These are phyloP conservation scores for Elaeis guineensis DNA, from an alignment of 176 grass and related monocot genomes.

Conservation along the genomic window DNA sequence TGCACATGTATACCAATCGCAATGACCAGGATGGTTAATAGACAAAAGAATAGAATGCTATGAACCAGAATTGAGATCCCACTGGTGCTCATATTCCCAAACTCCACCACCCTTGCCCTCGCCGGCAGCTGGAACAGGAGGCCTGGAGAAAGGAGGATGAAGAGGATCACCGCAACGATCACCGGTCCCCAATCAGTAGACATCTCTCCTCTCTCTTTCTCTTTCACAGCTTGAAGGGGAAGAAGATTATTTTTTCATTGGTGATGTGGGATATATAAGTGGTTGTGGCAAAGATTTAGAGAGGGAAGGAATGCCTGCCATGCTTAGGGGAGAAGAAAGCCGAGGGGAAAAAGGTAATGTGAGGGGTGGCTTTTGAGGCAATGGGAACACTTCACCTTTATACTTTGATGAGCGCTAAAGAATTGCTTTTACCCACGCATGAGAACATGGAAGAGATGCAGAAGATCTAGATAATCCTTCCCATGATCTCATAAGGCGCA, in stretches of 20 bases:
- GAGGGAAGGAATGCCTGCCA: constrained; percentile 68
- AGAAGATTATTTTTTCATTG: background rate
- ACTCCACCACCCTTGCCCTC: constrained; percentile 55
- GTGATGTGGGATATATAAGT: constrained; percentile 8
- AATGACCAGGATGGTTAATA: constrained; percentile 67
- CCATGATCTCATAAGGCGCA: too few relatives aligned
- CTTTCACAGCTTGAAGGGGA: background rate
- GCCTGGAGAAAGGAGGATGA: constrained; percentile 69
- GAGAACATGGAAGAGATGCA: too few relatives aligned
- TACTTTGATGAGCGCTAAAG: constrained; percentile 3
- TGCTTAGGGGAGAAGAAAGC: constrained; percentile 56
- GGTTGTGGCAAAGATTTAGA: background rate
- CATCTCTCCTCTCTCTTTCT: constrained; percentile 6
- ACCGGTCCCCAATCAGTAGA: constrained; percentile 76
- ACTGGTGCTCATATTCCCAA: constrained; percentile 81
- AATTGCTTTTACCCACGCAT: too few relatives aligned
- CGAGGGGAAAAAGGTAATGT: background rate
- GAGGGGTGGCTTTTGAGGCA: background rate
- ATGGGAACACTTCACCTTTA: constrained; percentile 10
- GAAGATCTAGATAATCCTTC: too few relatives aligned
- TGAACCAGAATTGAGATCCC: constrained; percentile 78
- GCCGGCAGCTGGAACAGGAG: constrained; percentile 75
- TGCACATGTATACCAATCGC: constrained; percentile 70
- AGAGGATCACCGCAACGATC: constrained; percentile 81
- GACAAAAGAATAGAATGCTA: constrained; percentile 73